Evolutionary conservation across 2,329 filamentous ascomycete species (phyloP).

Genomic region (Pestalotiopsis sp.): DNA sequence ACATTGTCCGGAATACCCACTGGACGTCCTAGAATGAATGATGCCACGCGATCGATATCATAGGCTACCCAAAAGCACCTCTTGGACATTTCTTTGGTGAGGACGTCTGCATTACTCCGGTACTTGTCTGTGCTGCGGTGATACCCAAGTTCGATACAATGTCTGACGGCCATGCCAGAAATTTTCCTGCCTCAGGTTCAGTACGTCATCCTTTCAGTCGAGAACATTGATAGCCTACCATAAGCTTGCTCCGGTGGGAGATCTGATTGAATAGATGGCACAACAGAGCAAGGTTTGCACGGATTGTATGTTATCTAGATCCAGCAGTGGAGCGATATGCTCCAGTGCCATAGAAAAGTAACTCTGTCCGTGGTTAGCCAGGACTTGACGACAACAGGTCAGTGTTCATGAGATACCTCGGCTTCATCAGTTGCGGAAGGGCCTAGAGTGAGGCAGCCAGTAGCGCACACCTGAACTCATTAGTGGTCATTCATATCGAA

Average conservation of each 20-base stretch:
- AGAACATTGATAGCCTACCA: conserved; percentile 23
- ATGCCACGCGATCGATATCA: conserved; percentile 25
- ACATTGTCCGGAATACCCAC: conserved; percentile 27
- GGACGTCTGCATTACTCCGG: conserved; percentile 4
- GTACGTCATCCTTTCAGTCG: background rate
- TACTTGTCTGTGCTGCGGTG: conserved; percentile 26
- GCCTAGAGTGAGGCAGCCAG: conserved; percentile 22
- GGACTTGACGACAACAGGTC: background rate
- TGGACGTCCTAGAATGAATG: conserved; percentile 29
- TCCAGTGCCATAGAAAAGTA: conserved; percentile 5
- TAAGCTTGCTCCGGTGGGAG: conserved; percentile 26
- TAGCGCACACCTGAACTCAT: conserved; percentile 24
- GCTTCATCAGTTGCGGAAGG: conserved; percentile 13
- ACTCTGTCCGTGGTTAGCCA: background rate
- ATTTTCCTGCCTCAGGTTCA: conserved; percentile 24
- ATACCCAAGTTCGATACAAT: conserved; percentile 36
- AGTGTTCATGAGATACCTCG: conserved; percentile 4
- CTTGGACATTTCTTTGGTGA: conserved; percentile 27
- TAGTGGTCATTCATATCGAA: background rate
- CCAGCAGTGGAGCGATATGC: conserved; percentile 7
- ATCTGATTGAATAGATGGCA: conserved; percentile 33
- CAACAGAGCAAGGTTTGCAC: conserved; percentile 36
- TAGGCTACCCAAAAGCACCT: conserved; percentile 32
- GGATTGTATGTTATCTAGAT: conserved; percentile 30
- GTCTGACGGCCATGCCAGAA: conserved; percentile 32